Evolutionary conservation across 2,329 filamentous ascomycete genomes (phyloP).

Genomic region (Colletotrichum higginsianum): DNA sequence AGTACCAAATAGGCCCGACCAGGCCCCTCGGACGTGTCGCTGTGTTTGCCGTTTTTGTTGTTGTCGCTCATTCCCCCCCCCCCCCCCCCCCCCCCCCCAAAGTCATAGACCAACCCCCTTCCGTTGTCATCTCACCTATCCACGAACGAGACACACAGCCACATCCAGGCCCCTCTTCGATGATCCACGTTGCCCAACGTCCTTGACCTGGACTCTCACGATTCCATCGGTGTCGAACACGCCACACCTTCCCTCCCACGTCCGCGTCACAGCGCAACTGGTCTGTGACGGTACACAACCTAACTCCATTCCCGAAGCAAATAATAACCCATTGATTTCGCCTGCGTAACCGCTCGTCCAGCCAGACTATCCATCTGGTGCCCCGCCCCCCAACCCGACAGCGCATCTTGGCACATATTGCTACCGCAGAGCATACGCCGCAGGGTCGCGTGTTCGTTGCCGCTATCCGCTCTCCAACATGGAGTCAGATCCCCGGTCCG

Average conservation of each 20-base stretch:
- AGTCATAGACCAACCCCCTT: neutral
- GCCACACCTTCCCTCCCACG: conserved; percentile 1
- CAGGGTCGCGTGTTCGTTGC: neutral
- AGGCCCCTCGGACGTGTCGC: neutral
- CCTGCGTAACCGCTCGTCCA: neutral
- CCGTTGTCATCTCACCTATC: neutral
- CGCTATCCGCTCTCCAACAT: conserved; percentile 6
- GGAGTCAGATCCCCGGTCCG: conserved; percentile 41
- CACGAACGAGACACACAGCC: neutral
- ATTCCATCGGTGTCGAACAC: neutral
- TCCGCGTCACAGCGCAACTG: neutral
- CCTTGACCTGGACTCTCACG: neutral
- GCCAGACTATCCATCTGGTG: conserved; percentile 7
- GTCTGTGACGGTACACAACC: neutral
- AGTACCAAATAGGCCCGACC: neutral
- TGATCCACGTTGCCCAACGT: neutral
- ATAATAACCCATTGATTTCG: conserved; percentile 9
- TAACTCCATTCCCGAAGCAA: conserved; percentile 2
- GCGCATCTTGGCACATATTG: conserved; percentile 1
- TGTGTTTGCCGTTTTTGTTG: neutral
- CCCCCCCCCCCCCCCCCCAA: neutral
- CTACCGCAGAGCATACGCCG: conserved; percentile 1
- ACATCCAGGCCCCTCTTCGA: neutral
- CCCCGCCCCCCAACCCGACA: conserved; percentile 1
- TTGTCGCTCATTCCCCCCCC: neutral